Conservation (phyloP, 768 basidiomycete species). For the Phallus indusiatus region DNA sequence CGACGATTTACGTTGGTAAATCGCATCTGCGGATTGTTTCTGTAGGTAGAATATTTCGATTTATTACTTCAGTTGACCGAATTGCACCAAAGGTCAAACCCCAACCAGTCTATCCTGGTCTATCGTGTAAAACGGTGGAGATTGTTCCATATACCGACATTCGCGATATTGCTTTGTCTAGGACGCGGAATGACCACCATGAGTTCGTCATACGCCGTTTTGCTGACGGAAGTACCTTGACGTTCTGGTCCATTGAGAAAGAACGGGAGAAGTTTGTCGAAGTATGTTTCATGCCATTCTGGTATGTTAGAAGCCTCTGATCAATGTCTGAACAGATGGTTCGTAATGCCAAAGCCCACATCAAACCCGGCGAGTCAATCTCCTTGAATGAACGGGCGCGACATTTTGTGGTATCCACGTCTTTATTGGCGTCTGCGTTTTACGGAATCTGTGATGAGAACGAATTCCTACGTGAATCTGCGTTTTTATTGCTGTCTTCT, state of each 20-base stretch:
- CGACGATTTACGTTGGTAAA: slow-evolving; percentile 53
- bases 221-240: slow-evolving; percentile 60
- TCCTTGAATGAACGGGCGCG: slow-evolving; percentile 56
- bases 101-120: slow-evolving; percentile 45
- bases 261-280: slow-evolving; percentile 65
- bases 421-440: slow-evolving; percentile 79
- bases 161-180: slow-evolving; percentile 79
- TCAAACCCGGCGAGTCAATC: slow-evolving; percentile 43
- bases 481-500: slow-evolving; percentile 70
- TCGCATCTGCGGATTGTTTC: slow-evolving; percentile 73
- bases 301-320: slow-evolving; percentile 1
- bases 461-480: slow-evolving; percentile 68
- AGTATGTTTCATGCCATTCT: slow-evolving; percentile 28
- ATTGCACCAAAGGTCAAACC: background rate
- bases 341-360: slow-evolving; percentile 61
- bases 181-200: slow-evolving; percentile 58
- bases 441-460: slow-evolving; percentile 66
- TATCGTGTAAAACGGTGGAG: slow-evolving; percentile 73
- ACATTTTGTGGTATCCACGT: slow-evolving; percentile 78
- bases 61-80: background rate
- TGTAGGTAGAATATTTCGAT: slow-evolving; percentile 32
- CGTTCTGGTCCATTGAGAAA: slow-evolving; percentile 53
- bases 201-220: slow-evolving; percentile 77
- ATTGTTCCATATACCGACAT: slow-evolving; percentile 72
- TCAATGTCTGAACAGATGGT: slow-evolving; percentile 39